phyloP scores from a whole-genome alignment of 768 basidiomycete species.

The Rhizopogon salebrosus region DNA sequence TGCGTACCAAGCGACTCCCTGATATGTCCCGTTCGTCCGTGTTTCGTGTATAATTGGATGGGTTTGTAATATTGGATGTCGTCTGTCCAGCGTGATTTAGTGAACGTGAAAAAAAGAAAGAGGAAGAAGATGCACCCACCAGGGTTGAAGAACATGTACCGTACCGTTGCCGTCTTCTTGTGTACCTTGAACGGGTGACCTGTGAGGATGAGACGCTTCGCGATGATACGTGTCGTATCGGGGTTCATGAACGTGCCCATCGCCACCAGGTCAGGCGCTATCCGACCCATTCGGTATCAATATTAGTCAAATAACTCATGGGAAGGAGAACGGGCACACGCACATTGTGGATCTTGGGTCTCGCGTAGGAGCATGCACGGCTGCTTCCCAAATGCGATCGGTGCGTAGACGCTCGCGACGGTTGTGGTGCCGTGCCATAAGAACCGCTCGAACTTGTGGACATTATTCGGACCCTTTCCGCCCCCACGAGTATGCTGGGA shows the following conservation, averaged over 20 bases:
- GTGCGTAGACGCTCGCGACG: constrained; percentile 87
- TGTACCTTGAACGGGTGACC: constrained; percentile 97
- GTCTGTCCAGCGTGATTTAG: constrained; percentile 35
- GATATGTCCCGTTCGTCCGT: constrained; percentile 86
- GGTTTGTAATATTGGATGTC: constrained; percentile 93
- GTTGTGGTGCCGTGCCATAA: constrained; percentile 75
- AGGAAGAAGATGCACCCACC: constrained; percentile 37
- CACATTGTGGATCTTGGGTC: constrained; percentile 62
- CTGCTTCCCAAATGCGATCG: constrained; percentile 76
- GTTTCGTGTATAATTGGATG: constrained; percentile 88
- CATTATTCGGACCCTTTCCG: constrained; percentile 90
- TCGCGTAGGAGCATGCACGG: constrained; percentile 76
- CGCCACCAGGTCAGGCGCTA: constrained; percentile 82
- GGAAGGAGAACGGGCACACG: constrained; percentile 36
- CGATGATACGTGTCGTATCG: constrained; percentile 86
- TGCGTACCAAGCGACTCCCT: constrained; percentile 92
- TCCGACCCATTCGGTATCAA: background rate
- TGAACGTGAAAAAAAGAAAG: constrained; percentile 2
- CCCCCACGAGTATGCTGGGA: constrained; percentile 90
- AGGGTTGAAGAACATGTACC: constrained; percentile 97
- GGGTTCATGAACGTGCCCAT: constrained; percentile 84
- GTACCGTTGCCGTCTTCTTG: constrained; percentile 93
- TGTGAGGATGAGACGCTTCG: constrained; percentile 92
- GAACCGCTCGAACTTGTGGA: constrained; percentile 94
- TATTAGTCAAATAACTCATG: background rate